Base-by-base conservation (phyloP, 192 early-diverging fungal species). In the Podila horticola region DNA sequence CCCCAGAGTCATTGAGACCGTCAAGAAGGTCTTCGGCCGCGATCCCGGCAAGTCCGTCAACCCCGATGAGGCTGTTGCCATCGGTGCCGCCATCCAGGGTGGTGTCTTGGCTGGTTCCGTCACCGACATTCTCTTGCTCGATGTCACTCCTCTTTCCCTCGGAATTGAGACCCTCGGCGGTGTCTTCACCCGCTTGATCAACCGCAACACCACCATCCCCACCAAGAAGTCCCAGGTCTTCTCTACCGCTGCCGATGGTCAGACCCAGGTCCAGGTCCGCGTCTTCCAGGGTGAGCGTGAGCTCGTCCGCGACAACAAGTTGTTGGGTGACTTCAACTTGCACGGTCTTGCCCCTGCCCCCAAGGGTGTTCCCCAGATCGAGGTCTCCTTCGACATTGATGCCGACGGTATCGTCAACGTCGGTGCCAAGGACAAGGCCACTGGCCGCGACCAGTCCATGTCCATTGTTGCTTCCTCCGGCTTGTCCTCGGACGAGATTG, bases 371-470 rank as follows among this genome's bases (percentile, higher is more conserved):
- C 96, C 96, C 33, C 94, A 98, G 86, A 94, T 98, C 79, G 94
- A 96, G 84, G 97, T 98, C 61, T 91, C 92, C 49, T 98, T 98
- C 71, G 97, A 98, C 85, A 96, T 98, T 90, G 95, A 98, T 84
- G 96, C 97, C 49, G 94, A 98, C 76, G 97, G 97, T 86, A 97
- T 98, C 72, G 94, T 98, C 74, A 97, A 95, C 82, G 96, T 98
- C 62, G 86, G 88, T 65, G 97, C 97, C 77, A 94, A 93, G 87
- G 97, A 98, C 89, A 93, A 95, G 87, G 92, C 92, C 69, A 96
- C 97, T 82, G 89, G 89, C 83, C 90, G 90, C 61, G 95, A 97
- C 83, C 94, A 96, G 85, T 91, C 93, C 75, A 93, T 98, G 87
- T 95, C 95, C 64, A 94, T 98, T 83, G 94, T 95, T 31, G 95